phyloP scores from a whole-genome alignment of 805 yeast species.

The Schizosaccharomyces osmophilus region DNA sequence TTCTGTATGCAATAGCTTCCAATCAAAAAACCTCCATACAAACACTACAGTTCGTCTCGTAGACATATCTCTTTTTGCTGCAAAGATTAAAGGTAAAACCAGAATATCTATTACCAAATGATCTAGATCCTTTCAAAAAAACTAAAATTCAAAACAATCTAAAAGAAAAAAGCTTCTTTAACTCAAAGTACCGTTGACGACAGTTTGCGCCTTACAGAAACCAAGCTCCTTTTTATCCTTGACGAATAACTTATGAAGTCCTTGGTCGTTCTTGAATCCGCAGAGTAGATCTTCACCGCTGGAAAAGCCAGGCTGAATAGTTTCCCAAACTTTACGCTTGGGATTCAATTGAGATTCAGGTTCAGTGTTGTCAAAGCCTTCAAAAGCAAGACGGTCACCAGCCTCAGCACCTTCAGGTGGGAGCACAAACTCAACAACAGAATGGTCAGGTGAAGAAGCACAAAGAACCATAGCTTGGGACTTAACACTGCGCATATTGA shows the following conservation, averaged over 20 bases:
- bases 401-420: constrained; percentile 86
- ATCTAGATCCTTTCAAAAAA: background rate
- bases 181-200: background rate
- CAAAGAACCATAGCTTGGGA: constrained; percentile 93
- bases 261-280: constrained; percentile 52
- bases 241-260: constrained; percentile 20
- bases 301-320: constrained; percentile 72
- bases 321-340: constrained; percentile 95
- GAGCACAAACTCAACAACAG: constrained; percentile 65
- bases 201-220: background rate
- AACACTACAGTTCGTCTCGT: too few relatives aligned
- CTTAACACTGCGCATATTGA: constrained; percentile 89
- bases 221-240: constrained; percentile 2
- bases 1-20: too few relatives aligned
- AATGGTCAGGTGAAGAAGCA: constrained; percentile 35
- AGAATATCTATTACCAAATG: too few relatives aligned
- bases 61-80: too few relatives aligned
- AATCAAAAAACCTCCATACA: too few relatives aligned
- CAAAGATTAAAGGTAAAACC: too few relatives aligned
- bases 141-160: background rate
- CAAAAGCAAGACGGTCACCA: constrained; percentile 91
- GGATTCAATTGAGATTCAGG: constrained; percentile 90
- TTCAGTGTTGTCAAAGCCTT: constrained; percentile 50
- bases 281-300: constrained; percentile 59
- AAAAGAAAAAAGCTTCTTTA: background rate